A percentile compares a stretch with the other conserved stretches of the same genome.
Conservation (phyloP, 768 basidiomycete genomes). For the Phaffia tasmanica region DNA sequence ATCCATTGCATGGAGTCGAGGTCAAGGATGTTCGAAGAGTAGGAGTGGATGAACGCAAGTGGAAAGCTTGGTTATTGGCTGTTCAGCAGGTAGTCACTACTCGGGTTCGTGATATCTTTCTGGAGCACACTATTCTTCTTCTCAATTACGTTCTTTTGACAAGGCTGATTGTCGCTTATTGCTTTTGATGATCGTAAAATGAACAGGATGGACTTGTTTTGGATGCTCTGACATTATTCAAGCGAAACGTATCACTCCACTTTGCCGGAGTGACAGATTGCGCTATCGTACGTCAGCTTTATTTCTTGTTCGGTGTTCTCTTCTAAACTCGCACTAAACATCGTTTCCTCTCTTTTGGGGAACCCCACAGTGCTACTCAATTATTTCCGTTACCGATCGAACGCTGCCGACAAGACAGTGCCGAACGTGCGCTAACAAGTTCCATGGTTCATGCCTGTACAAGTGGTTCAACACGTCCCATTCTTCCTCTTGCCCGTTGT, state of each 20-base stretch:
- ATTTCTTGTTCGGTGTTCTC: not conserved
- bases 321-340: not conserved
- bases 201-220: slow-evolving; percentile 74
- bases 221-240: slow-evolving; percentile 80
- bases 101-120: slow-evolving; percentile 49
- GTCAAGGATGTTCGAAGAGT: slow-evolving; percentile 73
- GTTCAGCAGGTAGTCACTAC: slow-evolving; percentile 83
- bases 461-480: slow-evolving; percentile 82
- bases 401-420: slow-evolving; percentile 81
- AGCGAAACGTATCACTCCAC: slow-evolving; percentile 81
- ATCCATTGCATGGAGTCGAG: slow-evolving; percentile 78
- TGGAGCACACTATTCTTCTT: not conserved
- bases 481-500: slow-evolving; percentile 81
- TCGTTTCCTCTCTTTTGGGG: not conserved
- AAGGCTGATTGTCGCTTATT: not conserved
- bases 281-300: slow-evolving; percentile 65
- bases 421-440: slow-evolving; percentile 85
- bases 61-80: slow-evolving; percentile 86
- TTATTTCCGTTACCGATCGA: slow-evolving; percentile 81
- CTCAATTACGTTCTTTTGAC: not conserved
- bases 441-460: slow-evolving; percentile 83
- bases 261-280: slow-evolving; percentile 95
- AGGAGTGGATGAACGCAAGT: slow-evolving; percentile 77
- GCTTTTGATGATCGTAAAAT: not conserved
- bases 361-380: slow-evolving; percentile 43